Conservation (phyloP, 1,284 basidiomycete species). For the Ceratobasidium sp. region DNA sequence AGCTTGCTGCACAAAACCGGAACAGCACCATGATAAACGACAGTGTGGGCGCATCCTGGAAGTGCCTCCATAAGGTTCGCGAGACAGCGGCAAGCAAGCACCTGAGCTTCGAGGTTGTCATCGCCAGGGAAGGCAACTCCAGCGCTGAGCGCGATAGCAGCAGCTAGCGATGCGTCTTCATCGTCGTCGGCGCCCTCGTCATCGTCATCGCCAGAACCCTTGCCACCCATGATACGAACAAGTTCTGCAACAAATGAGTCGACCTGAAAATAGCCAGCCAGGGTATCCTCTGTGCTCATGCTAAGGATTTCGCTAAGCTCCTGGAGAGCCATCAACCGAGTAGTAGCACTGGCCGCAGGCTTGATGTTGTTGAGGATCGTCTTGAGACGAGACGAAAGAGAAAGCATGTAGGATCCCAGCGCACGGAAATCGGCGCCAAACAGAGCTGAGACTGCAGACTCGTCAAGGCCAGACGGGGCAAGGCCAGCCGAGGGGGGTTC, state of each 20-base stretch:
- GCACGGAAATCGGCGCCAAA: conserved; percentile 83
- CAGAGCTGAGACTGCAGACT: conserved; percentile 80
- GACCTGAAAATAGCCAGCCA: conserved; percentile 93
- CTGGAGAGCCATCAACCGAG: conserved; percentile 88
- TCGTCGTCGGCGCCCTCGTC: conserved; percentile 57
- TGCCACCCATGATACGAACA: conserved; percentile 90
- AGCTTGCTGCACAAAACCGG: conserved; percentile 95
- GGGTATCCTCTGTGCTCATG: conserved; percentile 96
- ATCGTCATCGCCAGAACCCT: conserved; percentile 51
- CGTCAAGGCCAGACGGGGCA: conserved; percentile 64
- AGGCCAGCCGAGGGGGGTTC: conserved; percentile 59
- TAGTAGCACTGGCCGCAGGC: conserved; percentile 79
- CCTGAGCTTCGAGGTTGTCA: conserved; percentile 87
- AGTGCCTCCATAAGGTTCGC: conserved; percentile 97
- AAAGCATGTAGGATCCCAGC: conserved; percentile 90
- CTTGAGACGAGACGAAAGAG: conserved; percentile 86
- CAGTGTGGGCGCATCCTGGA: conserved; percentile 91
- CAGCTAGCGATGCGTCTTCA: conserved; percentile 86
- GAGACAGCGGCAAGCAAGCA: conserved; percentile 92
- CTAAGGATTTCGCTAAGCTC: conserved; percentile 95
- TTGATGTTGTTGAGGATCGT: conserved; percentile 91
- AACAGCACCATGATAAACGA: conserved; percentile 95
- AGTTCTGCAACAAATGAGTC: conserved; percentile 94
- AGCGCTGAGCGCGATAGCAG: conserved; percentile 74
- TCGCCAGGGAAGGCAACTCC: conserved; percentile 68